These are phyloP conservation scores for Piloderma croceum DNA, from an alignment of 768 basidiomycete species.

Conservation along the genomic window DNA sequence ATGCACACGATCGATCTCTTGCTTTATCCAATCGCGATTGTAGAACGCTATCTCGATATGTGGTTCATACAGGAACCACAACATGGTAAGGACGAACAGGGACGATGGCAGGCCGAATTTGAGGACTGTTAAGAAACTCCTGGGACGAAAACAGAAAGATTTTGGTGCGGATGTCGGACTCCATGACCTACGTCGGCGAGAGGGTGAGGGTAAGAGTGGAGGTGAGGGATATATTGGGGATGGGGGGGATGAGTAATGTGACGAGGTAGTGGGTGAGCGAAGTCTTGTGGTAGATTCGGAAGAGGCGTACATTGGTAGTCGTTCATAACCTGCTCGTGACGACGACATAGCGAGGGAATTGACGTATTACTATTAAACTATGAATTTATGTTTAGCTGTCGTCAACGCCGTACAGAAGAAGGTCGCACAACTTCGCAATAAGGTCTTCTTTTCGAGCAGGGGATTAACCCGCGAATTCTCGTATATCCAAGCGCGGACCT, in stretches of 20 bases:
- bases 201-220: slow-evolving; percentile 14
- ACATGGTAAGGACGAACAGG: slow-evolving; percentile 37
- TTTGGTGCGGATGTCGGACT: slow-evolving; percentile 22
- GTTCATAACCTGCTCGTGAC: slow-evolving; percentile 41
- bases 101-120: slow-evolving; percentile 39
- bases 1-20: slow-evolving; percentile 60
- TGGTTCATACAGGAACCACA: slow-evolving; percentile 64
- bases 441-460: too few species aligned
- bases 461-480: too few species aligned
- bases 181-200: slow-evolving; percentile 18
- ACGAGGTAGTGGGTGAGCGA: slow-evolving; percentile 16
- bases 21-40: slow-evolving; percentile 64
- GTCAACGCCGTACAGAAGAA: too few species aligned
- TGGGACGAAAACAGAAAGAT: slow-evolving; percentile 26
- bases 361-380: too few species aligned
- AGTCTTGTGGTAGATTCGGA: slow-evolving; percentile 27
- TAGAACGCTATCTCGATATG: slow-evolving; percentile 85
- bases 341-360: too few species aligned
- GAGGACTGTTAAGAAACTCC: slow-evolving; percentile 33
- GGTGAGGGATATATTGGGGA: slow-evolving; percentile 21
- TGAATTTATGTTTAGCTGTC: too few species aligned
- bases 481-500: too few species aligned
- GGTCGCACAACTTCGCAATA: too few species aligned
- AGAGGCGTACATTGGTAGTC: slow-evolving; percentile 45
- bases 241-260: slow-evolving; percentile 17